Conservation (phyloP, 306 rosid species). For the Pterocarpus macrocarpus region DNA sequence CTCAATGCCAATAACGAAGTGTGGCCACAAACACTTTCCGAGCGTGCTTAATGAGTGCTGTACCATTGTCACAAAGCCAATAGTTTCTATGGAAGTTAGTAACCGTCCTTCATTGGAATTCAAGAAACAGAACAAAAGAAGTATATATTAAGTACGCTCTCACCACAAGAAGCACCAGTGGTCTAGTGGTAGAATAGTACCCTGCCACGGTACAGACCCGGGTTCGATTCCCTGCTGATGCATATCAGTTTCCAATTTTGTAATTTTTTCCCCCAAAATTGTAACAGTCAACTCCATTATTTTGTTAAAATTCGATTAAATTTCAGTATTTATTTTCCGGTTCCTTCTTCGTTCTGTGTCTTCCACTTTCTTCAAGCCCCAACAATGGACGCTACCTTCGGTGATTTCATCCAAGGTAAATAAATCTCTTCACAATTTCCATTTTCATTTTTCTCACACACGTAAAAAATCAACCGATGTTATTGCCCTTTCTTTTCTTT, state of each 20-base stretch:
- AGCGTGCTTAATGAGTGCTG: too few relatives aligned
- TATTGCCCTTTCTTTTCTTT: neutral
- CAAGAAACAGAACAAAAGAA: too few relatives aligned
- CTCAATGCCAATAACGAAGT: too few relatives aligned
- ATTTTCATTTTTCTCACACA: neutral
- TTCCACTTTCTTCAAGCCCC: neutral
- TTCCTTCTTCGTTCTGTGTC: neutral
- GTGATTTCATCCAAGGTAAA: constrained; percentile 58
- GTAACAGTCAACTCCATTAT: neutral
- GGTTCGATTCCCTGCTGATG: constrained; percentile 95
- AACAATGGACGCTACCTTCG: constrained; percentile 60
- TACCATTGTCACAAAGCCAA: too few relatives aligned
- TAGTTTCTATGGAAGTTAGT: too few relatives aligned
- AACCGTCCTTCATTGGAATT: too few relatives aligned
- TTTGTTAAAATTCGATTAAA: neutral
- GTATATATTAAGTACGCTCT: accelerated
- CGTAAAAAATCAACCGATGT: neutral
- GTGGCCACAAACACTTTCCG: too few relatives aligned
- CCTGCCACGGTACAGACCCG: constrained; percentile 78
- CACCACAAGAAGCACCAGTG: constrained; percentile 66
- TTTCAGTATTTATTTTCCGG: neutral
- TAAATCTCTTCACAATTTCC: constrained; percentile 1
- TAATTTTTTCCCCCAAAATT: neutral
- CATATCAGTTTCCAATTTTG: neutral
- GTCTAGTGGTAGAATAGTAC: constrained; percentile 98